Evolutionary conservation across 2,329 filamentous ascomycete genomes (phyloP).

Genomic region (Diaporthe nobilis): DNA sequence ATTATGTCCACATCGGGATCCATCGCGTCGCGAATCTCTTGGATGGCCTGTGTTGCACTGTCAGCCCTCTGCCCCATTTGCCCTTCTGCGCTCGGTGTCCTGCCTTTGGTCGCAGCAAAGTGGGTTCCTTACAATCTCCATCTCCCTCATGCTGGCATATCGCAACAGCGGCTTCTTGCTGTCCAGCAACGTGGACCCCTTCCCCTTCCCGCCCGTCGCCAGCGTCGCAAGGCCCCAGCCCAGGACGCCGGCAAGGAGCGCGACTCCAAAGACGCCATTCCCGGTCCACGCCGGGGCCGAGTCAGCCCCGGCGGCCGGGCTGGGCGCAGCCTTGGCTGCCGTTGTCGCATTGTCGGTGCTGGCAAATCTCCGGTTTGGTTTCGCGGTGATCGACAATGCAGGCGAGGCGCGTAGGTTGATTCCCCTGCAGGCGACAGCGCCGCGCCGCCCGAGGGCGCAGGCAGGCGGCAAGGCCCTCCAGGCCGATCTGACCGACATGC

Average conservation of each 20-base stretch:
- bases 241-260: constrained; percentile 55
- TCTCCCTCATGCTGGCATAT: constrained; percentile 60
- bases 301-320: constrained; percentile 21
- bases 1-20: constrained; percentile 66
- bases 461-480: constrained; percentile 39
- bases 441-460: constrained; percentile 25
- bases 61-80: not conserved
- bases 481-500: constrained; percentile 40
- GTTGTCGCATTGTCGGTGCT: constrained; percentile 23
- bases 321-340: constrained; percentile 1
- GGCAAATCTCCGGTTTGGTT: constrained; percentile 19
- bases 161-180: constrained; percentile 47
- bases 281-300: constrained; percentile 50
- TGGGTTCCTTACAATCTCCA: constrained; percentile 55
- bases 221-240: constrained; percentile 59
- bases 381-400: constrained; percentile 33
- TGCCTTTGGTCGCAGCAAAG: no score
- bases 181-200: constrained; percentile 48
- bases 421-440: constrained; percentile 17
- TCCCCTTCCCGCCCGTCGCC: constrained; percentile 44
- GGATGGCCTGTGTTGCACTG: constrained; percentile 61
- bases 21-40: constrained; percentile 65
- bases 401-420: constrained; percentile 27
- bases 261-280: constrained; percentile 54
- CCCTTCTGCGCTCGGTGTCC: not conserved